Percentiles rank a stretch among this genome's conserved stretches.
Conservation (phyloP, 352 stramenopile genomes). For the Globisporangium acanthophoron region DNA sequence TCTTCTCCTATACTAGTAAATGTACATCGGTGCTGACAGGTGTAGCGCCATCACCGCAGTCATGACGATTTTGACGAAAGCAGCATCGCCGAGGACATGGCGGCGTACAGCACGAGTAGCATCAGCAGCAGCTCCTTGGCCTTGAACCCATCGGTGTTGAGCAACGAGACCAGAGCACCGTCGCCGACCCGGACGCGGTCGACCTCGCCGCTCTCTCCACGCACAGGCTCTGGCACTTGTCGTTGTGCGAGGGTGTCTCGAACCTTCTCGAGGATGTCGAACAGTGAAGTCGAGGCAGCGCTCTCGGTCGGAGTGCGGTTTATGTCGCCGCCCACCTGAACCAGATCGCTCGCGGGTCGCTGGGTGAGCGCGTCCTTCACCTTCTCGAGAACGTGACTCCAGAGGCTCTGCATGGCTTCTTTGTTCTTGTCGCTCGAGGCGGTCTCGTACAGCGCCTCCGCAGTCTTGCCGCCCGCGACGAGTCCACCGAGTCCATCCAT, state of each 20-base stretch:
- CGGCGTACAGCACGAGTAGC: conserved; percentile 3
- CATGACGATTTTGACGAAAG: not conserved
- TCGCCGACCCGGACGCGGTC: not conserved
- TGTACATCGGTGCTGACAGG: too few relatives aligned
- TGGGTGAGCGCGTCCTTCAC: not conserved
- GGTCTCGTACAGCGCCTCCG: conserved; percentile 3
- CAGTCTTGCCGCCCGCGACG: conserved; percentile 1
- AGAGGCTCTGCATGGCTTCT: not conserved
- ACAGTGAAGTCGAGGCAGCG: not conserved
- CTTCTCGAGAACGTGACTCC: not conserved
- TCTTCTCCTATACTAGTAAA: too few relatives aligned
- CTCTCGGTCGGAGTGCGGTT: not conserved
- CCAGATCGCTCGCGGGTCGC: not conserved
- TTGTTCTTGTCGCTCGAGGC: not conserved
- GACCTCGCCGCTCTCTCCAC: not conserved
- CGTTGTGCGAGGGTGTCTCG: not conserved
- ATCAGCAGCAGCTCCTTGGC: conserved; percentile 2
- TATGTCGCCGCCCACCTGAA: not conserved
- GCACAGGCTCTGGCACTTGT: not conserved
- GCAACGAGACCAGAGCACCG: not conserved
- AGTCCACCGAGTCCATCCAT: not conserved
- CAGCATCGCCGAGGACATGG: conserved; percentile 1
- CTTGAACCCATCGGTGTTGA: not conserved
- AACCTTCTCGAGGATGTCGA: not conserved
- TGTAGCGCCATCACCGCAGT: not conserved